Base-by-base conservation (phyloP, 2,329 filamentous ascomycete genomes). In the Diplodia sapinea region DNA sequence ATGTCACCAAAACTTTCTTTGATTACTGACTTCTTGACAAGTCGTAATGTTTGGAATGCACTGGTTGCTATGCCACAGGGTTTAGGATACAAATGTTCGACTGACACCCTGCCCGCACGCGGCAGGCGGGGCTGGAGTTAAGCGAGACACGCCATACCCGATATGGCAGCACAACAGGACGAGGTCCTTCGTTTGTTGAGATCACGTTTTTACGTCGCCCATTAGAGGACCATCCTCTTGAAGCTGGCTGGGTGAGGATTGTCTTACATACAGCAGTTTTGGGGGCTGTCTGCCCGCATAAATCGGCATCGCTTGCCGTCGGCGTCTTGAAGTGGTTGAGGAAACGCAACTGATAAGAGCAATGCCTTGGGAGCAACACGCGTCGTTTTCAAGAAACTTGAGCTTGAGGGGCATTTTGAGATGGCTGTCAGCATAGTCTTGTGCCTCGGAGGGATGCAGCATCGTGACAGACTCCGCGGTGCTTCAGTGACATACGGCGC, bases 141-240 rank as follows among this genome's bases (percentile, higher is more conserved):
- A 63, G 59, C 59, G 59, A 51, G 59, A 51, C 3, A 8, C 43
- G 43, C 59, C 9, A 63, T 63, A 63, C 59, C 59, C 31, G 13
- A 63, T 51, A 49, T 12, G 59, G 59, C 11, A 63, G 29, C 31
- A 38, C 47, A 47, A 20, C n/a, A 51, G 17, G 55, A 50, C 31
- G 33, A 36, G 36, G 57, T 26, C 49, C 43, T 49, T 15, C 29
- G 17, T 33, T 23, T 36, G 6, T 15, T 49, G 43, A 15, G 38
- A 23, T 23, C 20, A 8, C 40, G 3, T 47, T 17, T 20, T 7
- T 50, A 8, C 4, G 20, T 17, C 17, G 3, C 29, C 17, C 29
- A 55, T 29, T 1, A 7, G n/a, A 15, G 20, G 9, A 11, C 0
- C 43, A 20, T 20, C 2, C 43, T 9, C 3, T 47, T 47, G 8